A percentile compares a stretch with the other conserved stretches of the same genome.
These are phyloP conservation scores for Aureobasidium namibiae DNA, from an alignment of 2,329 filamentous ascomycete species.

Conservation along the genomic window DNA sequence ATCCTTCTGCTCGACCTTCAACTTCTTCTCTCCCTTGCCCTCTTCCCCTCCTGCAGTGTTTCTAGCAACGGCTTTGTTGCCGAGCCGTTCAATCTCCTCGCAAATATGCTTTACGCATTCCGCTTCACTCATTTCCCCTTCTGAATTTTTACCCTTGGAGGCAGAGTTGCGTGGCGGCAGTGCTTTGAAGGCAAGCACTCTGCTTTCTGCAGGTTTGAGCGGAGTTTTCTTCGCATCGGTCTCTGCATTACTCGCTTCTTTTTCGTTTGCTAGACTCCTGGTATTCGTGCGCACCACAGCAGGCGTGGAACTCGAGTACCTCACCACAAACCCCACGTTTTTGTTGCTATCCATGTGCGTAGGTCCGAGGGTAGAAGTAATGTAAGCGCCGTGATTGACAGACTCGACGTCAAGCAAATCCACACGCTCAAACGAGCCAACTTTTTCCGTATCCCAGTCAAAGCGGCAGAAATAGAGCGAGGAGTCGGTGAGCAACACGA, in stretches of 20 bases:
- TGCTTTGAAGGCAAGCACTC: slow-evolving; percentile 49
- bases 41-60: slow-evolving; percentile 18
- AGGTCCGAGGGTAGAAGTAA: slow-evolving; percentile 76
- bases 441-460: slow-evolving; percentile 92
- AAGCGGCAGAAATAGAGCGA: slow-evolving; percentile 86
- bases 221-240: slow-evolving; percentile 26
- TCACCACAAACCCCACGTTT: slow-evolving; percentile 78
- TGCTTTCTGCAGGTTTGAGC: slow-evolving; percentile 14
- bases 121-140: slow-evolving; percentile 35
- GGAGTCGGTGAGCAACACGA: slow-evolving; percentile 75
- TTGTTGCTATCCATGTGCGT: slow-evolving; percentile 63
- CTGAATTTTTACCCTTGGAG: slow-evolving; percentile 17
- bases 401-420: slow-evolving; percentile 63
- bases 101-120: slow-evolving; percentile 59
- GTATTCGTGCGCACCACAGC: slow-evolving; percentile 79
- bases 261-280: slow-evolving; percentile 56
- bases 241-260: slow-evolving; percentile 34
- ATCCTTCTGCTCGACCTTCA: slow-evolving; percentile 50
- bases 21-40: background rate
- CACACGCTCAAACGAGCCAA: slow-evolving; percentile 82
- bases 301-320: slow-evolving; percentile 62
- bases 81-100: slow-evolving; percentile 65
- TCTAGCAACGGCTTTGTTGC: slow-evolving; percentile 26
- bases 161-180: slow-evolving; percentile 41
- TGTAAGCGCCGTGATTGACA: slow-evolving; percentile 76